Evolutionary conservation across 805 yeast species (phyloP).

Genomic region (Saturnispora quitensis): DNA sequence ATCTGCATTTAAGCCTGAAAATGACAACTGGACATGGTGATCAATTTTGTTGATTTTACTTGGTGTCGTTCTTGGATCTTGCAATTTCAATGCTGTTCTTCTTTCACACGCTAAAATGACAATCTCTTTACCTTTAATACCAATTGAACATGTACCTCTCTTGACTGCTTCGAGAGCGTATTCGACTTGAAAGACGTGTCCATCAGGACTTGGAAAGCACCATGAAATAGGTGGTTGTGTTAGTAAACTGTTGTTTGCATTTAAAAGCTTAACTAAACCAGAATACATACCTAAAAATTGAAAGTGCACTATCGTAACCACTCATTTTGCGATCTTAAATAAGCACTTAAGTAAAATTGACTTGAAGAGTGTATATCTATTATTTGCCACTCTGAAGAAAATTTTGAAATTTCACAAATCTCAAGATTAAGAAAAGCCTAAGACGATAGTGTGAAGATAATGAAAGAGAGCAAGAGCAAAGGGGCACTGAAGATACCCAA

Average conservation of each 20-base stretch:
- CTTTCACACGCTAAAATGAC: slow-evolving; percentile 96
- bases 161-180: slow-evolving; percentile 97
- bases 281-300: slow-evolving; percentile 79
- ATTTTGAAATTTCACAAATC: background rate
- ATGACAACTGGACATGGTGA: slow-evolving; percentile 82
- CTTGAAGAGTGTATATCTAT: background rate
- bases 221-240: slow-evolving; percentile 8
- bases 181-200: slow-evolving; percentile 98
- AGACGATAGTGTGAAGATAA: background rate
- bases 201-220: slow-evolving; percentile 54
- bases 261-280: background rate
- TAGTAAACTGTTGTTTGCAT: slow-evolving; percentile 21
- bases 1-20: slow-evolving; percentile 98
- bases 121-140: slow-evolving; percentile 80
- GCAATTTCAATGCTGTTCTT: slow-evolving; percentile 88
- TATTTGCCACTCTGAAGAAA: background rate
- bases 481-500: slow-evolving; percentile 28
- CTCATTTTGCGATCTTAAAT: slow-evolving; percentile 46
- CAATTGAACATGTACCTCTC: slow-evolving; percentile 97
- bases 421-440: background rate
- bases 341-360: background rate
- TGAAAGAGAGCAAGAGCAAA: background rate
- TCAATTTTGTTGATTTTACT: slow-evolving; percentile 88
- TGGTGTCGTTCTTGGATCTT: slow-evolving; percentile 94
- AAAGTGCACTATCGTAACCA: slow-evolving; percentile 98